Conservation (phyloP, 2,329 filamentous ascomycete species). For the Boeremia lycopersici region DNA sequence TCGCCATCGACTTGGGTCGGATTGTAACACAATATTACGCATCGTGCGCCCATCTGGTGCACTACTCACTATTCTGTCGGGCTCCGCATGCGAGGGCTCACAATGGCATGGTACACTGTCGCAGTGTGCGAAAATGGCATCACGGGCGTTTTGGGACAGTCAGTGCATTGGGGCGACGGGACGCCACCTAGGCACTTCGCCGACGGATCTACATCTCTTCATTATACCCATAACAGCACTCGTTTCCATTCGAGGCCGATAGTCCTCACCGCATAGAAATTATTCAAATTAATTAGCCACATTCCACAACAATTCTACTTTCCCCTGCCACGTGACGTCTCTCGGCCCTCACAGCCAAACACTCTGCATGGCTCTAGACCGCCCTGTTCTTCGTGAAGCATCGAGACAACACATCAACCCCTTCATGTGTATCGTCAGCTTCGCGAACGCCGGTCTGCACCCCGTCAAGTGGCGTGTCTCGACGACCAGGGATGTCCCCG, state of each 20-base stretch:
- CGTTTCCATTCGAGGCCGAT: slow-evolving; percentile 1
- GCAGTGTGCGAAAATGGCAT: slow-evolving; percentile 14
- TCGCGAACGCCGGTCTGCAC: background rate
- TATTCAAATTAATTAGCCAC: slow-evolving; percentile 1
- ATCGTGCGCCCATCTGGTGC: background rate
- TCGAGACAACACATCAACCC: slow-evolving; percentile 2
- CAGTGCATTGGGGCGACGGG: slow-evolving; percentile 11
- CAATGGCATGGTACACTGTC: slow-evolving; percentile 1
- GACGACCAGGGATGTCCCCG: slow-evolving; percentile 1
- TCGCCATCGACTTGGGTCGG: slow-evolving; percentile 1
- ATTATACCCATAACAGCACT: slow-evolving; percentile 17
- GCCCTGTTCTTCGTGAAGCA: background rate
- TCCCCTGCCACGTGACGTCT: slow-evolving; percentile 1
- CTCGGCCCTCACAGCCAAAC: background rate
- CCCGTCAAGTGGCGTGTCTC: slow-evolving; percentile 4
- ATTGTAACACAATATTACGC: background rate
- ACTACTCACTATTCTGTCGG: background rate
- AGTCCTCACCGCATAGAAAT: slow-evolving; percentile 11
- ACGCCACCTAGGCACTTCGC: slow-evolving; percentile 9
- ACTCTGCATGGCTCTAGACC: background rate
- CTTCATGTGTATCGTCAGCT: slow-evolving; percentile 1
- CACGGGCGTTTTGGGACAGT: slow-evolving; percentile 13
- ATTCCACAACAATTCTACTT: background rate
- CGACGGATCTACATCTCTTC: slow-evolving; percentile 13
- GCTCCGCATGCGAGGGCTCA: slow-evolving; percentile 3